These are phyloP conservation scores for Talaromyces adpressus DNA, from an alignment of 495 filamentous ascomycete species.

Conservation along the genomic window DNA sequence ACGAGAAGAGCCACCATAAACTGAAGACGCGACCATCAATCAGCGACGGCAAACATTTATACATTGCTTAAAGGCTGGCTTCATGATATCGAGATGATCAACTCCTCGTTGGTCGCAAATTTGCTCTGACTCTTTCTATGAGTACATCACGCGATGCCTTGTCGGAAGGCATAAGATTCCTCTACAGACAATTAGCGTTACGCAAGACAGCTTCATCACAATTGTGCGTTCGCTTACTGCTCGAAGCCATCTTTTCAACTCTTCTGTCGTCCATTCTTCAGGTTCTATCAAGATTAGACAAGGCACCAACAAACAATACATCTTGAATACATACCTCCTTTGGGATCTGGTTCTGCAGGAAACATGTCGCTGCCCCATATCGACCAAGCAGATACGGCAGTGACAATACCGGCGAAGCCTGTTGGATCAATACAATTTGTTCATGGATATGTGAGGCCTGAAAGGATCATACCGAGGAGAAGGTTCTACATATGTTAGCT, in stretches of 20 bases:
- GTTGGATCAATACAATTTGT: conserved; percentile 1
- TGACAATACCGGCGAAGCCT: conserved; percentile 74
- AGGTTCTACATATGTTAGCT: conserved; percentile 36
- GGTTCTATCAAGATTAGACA: conserved; percentile 41
- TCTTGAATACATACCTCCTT: conserved; percentile 43
- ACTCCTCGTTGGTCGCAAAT: conserved; percentile 48
- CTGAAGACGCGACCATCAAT: not conserved
- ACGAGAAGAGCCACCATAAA: not conserved
- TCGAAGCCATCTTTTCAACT: conserved; percentile 67
- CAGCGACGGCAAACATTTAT: conserved; percentile 12
- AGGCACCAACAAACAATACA: not conserved
- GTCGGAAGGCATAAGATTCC: conserved; percentile 61
- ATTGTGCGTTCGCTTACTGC: conserved; percentile 40
- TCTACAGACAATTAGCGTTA: conserved; percentile 37
- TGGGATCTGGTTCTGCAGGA: conserved; percentile 64
- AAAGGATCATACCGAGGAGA: conserved; percentile 44
- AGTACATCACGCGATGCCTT: conserved; percentile 68
- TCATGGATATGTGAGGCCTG: not conserved
- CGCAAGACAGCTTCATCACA: conserved; percentile 2
- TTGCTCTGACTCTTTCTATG: conserved; percentile 71
- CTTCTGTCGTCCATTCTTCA: conserved; percentile 62
- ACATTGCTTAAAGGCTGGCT: not conserved
- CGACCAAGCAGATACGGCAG: conserved; percentile 73
- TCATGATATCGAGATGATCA: not conserved
- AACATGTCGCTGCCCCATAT: conserved; percentile 83